Percentiles rank a stretch among this genome's conserved stretches.
These are phyloP conservation scores for Paraglomus occultum DNA, from an alignment of 192 early-diverging fungal species.

Conservation along the genomic window DNA sequence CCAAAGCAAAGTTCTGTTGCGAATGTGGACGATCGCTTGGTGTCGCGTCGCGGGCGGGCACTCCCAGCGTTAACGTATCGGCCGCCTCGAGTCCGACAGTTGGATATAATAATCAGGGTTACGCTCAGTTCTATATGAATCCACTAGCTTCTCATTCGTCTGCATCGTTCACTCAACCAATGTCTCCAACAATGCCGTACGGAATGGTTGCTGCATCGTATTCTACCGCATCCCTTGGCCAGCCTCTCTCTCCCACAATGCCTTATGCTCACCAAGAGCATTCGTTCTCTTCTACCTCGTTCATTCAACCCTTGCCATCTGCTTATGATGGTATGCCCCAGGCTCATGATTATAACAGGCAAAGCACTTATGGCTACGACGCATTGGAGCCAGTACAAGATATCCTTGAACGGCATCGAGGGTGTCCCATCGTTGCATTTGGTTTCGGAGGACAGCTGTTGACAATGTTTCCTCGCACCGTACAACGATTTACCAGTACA, in stretches of 20 bases:
- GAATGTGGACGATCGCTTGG: constrained; percentile 55
- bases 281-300: too few species aligned
- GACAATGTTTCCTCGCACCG: constrained; percentile 62
- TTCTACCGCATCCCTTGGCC: too few species aligned
- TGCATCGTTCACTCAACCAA: constrained; percentile 3
- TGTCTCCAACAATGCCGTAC: background rate
- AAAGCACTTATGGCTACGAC: constrained; percentile 31
- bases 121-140: background rate
- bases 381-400: constrained; percentile 30
- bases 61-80: constrained; percentile 32
- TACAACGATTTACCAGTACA: constrained; percentile 53
- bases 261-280: too few species aligned
- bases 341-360: constrained; percentile 33
- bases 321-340: background rate
- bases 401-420: constrained; percentile 44
- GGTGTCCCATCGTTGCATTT: constrained; percentile 63
- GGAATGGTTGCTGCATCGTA: too few species aligned
- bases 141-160: constrained; percentile 14
- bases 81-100: background rate
- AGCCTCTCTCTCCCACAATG: too few species aligned
- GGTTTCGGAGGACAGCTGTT: constrained; percentile 75
- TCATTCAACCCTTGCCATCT: too few species aligned
- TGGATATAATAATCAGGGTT: background rate
- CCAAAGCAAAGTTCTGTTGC: constrained; percentile 56
- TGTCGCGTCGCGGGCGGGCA: constrained; percentile 38